A percentile compares a stretch with the other conserved stretches of the same genome.
These are phyloP conservation scores for Chaetomium olivaceum DNA, from an alignment of 2,329 filamentous ascomycete genomes.

Conservation along the genomic window DNA sequence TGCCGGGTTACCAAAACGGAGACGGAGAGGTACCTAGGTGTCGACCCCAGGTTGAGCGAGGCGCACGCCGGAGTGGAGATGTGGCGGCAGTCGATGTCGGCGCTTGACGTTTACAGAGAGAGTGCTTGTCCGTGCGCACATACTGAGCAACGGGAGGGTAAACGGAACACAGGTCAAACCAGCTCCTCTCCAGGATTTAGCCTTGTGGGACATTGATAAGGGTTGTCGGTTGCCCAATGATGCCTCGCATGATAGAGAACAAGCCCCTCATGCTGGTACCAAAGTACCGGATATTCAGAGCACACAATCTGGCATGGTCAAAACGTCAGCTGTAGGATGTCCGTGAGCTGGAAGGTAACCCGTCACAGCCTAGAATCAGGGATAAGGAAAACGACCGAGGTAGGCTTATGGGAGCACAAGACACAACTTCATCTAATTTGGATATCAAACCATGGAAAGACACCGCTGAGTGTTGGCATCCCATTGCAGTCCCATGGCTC, in stretches of 20 bases:
- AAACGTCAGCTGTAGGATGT: background rate
- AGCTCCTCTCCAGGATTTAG: background rate
- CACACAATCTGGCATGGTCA: background rate
- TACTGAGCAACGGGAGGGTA: background rate
- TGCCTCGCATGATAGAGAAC: background rate
- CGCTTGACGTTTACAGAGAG: background rate
- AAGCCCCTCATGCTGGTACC: background rate
- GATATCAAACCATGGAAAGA: background rate
- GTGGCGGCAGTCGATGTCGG: too few relatives aligned
- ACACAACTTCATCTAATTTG: background rate
- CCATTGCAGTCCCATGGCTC: too few relatives aligned
- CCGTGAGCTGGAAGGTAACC: background rate
- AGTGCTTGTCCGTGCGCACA: background rate
- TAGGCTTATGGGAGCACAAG: background rate
- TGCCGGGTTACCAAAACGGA: background rate
- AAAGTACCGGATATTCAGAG: background rate
- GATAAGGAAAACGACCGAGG: too few relatives aligned
- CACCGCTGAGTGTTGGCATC: background rate
- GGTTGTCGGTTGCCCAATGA: background rate
- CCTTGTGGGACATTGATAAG: background rate
- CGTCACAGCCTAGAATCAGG: background rate
- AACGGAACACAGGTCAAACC: background rate
- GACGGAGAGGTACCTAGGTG: background rate
- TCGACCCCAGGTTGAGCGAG: too few relatives aligned
- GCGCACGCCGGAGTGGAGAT: too few relatives aligned